Evolutionary conservation across 805 yeast genomes (phyloP), one percentile per base, ranked within the genome.

Genomic region (Osmozyma mogii): DNA sequence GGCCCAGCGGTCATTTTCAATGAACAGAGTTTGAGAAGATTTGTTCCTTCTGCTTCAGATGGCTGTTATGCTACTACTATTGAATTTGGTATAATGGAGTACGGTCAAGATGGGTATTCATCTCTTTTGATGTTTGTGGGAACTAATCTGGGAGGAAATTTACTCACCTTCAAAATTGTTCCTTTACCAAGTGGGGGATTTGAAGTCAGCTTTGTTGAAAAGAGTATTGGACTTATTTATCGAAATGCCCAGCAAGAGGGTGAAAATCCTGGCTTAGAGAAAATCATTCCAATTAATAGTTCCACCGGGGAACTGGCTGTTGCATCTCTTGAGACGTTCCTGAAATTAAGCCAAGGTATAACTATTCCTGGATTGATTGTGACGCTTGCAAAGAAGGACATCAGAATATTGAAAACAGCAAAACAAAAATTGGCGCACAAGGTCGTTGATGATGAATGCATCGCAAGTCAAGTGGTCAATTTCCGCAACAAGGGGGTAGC

Each of bases 61-160:
- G 38, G 41, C 12, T 54, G 62, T 35, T 45, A 42, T 37, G 70
- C 79, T 3, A 79, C 94, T 0, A 47, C 70, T 2, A 50, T 84
- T 28, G 87, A 84, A 40, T 84, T 88, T 51, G 70, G 88, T 0
- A 78, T 83, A 15, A 72, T 82, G 65, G 73, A 72, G 20, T 61
- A 70, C 29, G 82, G 77, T 1, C 74, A 70, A 17, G 92, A 82
- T 33, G 70, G 69, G 0, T 81, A 68, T 43, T 76, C 92, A 0
- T 77, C 85, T n/a, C 72, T 88, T 21, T 44, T 83, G 15, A 53
- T 88, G 55, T 55, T 72, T 15, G 81, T 78, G 9, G 97, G 97
- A 15, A 81, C 95, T 0, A 71, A 74, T 32, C 57, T 58, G 10
- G 96, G 96, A 11, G 81, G 70, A 11, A 61, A 83, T 32, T 47